These are phyloP conservation scores for Hirsutella thompsonii DNA, from an alignment of 2,329 filamentous ascomycete genomes.

Conservation along the genomic window DNA sequence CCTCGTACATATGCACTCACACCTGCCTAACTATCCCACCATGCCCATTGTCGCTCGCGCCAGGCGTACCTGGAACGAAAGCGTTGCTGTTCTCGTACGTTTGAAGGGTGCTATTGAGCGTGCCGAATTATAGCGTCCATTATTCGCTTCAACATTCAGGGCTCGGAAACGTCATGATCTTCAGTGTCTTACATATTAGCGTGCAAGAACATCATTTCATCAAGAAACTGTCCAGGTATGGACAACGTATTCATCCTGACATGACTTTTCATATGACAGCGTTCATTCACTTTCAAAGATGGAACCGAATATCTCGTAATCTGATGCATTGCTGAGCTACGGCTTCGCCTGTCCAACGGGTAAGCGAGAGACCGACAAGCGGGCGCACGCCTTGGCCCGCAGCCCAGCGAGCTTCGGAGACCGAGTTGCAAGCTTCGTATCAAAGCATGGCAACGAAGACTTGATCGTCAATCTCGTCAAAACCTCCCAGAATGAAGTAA, in stretches of 20 bases:
- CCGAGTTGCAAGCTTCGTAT: conserved; percentile 5
- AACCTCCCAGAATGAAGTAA: conserved; percentile 6
- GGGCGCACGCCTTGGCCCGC: conserved; percentile 16
- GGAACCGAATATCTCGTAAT: no score
- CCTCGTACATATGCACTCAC: conserved; percentile 52
- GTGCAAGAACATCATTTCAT: no score
- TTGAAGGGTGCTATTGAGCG: conserved; percentile 18
- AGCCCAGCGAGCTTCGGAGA: conserved; percentile 13
- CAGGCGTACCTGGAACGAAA: conserved; percentile 21
- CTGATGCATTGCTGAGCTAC: conserved; percentile 17
- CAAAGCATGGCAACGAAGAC: conserved; percentile 2
- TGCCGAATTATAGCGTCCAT: conserved; percentile 11
- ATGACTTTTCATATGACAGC: no score
- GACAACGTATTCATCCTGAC: no score
- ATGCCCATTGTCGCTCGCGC: conserved; percentile 40
- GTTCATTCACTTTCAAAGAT: no score
- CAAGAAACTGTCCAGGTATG: no score
- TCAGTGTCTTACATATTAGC: no score
- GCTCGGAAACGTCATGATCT: no score
- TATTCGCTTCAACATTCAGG: neutral
- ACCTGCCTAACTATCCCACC: conserved; percentile 46
- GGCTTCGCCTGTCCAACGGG: conserved; percentile 18
- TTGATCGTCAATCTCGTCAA: conserved; percentile 2
- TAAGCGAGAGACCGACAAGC: conserved; percentile 22
- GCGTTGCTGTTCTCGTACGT: conserved; percentile 13